A percentile compares a stretch with the other conserved stretches of the same genome.
phyloP scores from a whole-genome alignment of 148 eudicot genomes.

The Agrostemma githago region DNA sequence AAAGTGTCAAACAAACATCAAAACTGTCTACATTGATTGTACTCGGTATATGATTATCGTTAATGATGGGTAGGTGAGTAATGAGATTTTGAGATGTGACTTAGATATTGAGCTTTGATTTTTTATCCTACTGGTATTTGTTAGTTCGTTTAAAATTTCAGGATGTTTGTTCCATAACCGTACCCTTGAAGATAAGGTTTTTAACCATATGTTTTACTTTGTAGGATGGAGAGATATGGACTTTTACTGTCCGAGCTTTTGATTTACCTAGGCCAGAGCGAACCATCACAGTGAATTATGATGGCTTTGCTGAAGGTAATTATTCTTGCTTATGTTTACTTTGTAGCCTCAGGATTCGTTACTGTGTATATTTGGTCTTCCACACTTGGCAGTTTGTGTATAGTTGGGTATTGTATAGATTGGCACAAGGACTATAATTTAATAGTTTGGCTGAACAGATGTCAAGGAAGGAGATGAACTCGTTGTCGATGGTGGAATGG shows the following conservation, averaged over 20 bases:
- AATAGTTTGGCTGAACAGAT: constrained; percentile 38
- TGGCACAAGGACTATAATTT: background rate
- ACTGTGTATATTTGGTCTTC: background rate
- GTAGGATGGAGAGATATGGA: constrained; percentile 98
- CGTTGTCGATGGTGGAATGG: constrained; percentile 98
- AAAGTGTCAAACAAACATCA: too few species aligned
- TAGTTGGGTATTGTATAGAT: background rate
- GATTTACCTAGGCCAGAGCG: constrained; percentile 72
- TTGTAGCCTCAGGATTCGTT: background rate
- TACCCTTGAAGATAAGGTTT: background rate
- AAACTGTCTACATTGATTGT: too few species aligned
- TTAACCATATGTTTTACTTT: constrained; percentile 20
- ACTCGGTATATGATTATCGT: too few species aligned
- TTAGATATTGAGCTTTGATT: background rate
- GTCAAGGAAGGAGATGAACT: constrained; percentile 83
- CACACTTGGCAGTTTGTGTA: background rate
- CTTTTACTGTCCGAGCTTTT: constrained; percentile 80
- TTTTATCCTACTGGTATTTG: background rate
- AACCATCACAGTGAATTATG: constrained; percentile 82
- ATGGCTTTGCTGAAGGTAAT: constrained; percentile 92
- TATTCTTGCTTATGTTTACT: background rate
- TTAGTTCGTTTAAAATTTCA: background rate
- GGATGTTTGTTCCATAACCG: background rate
- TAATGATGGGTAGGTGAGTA: too few species aligned
- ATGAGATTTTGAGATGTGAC: too few species aligned